A percentile compares a stretch with the other conserved stretches of the same genome.
These are phyloP conservation scores for Candida neerlandica DNA, from an alignment of 1,139 yeast species.

Conservation along the genomic window DNA sequence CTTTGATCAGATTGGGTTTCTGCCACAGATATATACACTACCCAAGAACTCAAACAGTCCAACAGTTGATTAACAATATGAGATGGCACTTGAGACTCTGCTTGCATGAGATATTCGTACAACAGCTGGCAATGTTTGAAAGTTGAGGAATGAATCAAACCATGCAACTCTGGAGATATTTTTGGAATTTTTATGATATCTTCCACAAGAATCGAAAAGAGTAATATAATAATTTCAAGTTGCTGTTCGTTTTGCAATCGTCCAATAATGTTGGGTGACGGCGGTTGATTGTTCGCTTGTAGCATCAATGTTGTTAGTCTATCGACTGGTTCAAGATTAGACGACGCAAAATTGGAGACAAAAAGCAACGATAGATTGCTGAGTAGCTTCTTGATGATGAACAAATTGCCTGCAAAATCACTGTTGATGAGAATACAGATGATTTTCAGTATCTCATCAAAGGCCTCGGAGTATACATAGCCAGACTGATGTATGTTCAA, in stretches of 20 bases:
- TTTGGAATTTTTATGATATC: slow-evolving; percentile 47
- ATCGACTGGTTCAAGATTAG: slow-evolving; percentile 15
- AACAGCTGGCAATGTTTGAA: slow-evolving; percentile 12
- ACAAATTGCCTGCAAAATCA: slow-evolving; percentile 18
- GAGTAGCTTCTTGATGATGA: slow-evolving; percentile 38
- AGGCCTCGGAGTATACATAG: slow-evolving; percentile 8
- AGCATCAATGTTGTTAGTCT: slow-evolving; percentile 3
- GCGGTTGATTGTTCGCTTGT: background rate
- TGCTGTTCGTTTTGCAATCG: slow-evolving; percentile 8
- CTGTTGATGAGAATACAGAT: slow-evolving; percentile 8
- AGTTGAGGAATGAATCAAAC: slow-evolving; percentile 14
- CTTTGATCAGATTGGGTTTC: slow-evolving; percentile 39
- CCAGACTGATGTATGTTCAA: slow-evolving; percentile 38
- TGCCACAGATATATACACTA: slow-evolving; percentile 34
- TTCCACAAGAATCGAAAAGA: slow-evolving; percentile 57
- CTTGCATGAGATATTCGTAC: slow-evolving; percentile 10
- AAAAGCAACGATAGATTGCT: slow-evolving; percentile 60
- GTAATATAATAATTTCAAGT: slow-evolving; percentile 23
- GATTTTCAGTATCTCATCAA: slow-evolving; percentile 11
- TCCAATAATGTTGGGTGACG: background rate
- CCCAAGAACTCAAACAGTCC: slow-evolving; percentile 38
- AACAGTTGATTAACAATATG: slow-evolving; percentile 23
- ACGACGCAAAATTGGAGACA: slow-evolving; percentile 30
- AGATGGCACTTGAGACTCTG: slow-evolving; percentile 4
- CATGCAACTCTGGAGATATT: slow-evolving; percentile 15